Conservation (phyloP, 495 filamentous ascomycete genomes). For the Pseudevernia furfuracea region DNA sequence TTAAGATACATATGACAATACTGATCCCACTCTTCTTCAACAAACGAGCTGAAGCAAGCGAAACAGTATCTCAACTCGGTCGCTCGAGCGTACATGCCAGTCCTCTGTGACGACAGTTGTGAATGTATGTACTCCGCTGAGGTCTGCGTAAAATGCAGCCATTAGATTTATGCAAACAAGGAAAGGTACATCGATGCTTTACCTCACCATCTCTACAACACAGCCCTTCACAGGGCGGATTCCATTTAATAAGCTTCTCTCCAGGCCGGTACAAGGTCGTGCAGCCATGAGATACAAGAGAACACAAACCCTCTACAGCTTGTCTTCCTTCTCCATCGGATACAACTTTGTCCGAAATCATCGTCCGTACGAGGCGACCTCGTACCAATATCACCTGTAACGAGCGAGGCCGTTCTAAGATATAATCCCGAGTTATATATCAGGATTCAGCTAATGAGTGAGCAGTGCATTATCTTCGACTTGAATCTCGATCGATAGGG, state of each 20-base stretch:
- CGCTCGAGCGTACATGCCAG: too few species aligned
- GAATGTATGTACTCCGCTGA: too few species aligned
- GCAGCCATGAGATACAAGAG: constrained; percentile 5
- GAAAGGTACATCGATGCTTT: too few species aligned
- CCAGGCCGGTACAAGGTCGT: constrained; percentile 9
- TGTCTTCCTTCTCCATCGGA: constrained; percentile 3
- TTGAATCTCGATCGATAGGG: too few species aligned
- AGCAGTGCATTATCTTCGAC: too few species aligned
- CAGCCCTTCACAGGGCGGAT: constrained; percentile 6
- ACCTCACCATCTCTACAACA: too few species aligned
- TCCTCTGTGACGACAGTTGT: too few species aligned
- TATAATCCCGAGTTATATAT: not conserved
- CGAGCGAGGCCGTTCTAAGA: not conserved
- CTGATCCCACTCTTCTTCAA: constrained; percentile 9
- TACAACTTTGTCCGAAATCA: constrained; percentile 5
- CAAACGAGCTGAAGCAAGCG: constrained; percentile 12
- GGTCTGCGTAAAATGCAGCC: too few species aligned
- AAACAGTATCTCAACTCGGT: constrained; percentile 13
- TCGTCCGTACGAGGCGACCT: not conserved
- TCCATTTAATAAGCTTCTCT: constrained; percentile 9
- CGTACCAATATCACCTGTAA: not conserved
- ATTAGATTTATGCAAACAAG: too few species aligned
- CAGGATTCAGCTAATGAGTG: too few species aligned
- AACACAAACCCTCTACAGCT: constrained; percentile 6
- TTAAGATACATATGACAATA: constrained; percentile 7